Conservation (phyloP, 1,139 yeast genomes). For the Taiozyma sp. region DNA sequence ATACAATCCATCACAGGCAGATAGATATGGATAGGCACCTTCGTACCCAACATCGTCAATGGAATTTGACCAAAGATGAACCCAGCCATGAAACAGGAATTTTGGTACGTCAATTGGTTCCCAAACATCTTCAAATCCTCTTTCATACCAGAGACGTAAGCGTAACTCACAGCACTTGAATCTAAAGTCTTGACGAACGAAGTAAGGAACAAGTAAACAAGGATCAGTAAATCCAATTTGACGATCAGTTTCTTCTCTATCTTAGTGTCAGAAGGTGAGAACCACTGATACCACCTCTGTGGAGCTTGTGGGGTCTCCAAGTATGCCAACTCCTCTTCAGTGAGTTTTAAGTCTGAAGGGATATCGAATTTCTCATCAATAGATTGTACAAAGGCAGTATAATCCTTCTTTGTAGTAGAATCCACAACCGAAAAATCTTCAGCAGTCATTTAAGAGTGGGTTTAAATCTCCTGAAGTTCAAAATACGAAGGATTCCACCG, state of each 20-base stretch:
- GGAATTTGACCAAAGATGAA: slow-evolving; percentile 55
- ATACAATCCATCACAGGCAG: slow-evolving; percentile 53
- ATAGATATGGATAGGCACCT: slow-evolving; percentile 50
- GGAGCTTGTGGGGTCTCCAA: slow-evolving; percentile 1
- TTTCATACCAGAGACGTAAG: slow-evolving; percentile 61
- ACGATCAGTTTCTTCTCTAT: slow-evolving; percentile 48
- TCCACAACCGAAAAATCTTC: neutral
- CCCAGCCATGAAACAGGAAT: slow-evolving; percentile 56
- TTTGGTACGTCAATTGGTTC: slow-evolving; percentile 58
- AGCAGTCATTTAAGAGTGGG: neutral
- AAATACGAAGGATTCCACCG: neutral
- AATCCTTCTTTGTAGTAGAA: neutral
- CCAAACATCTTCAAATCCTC: slow-evolving; percentile 56
- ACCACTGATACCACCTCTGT: slow-evolving; percentile 64
- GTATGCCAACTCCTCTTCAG: slow-evolving; percentile 1
- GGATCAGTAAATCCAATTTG: slow-evolving; percentile 58
- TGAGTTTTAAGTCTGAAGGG: slow-evolving; percentile 1
- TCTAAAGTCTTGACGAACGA: slow-evolving; percentile 74
- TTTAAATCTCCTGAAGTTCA: neutral
- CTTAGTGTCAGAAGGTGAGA: slow-evolving; percentile 49
- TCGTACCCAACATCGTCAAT: slow-evolving; percentile 36
- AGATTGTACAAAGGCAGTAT: neutral
- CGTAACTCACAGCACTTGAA: slow-evolving; percentile 51
- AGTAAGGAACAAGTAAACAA: slow-evolving; percentile 55
- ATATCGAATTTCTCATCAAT: neutral